These are phyloP conservation scores for Hyphopichia fennica DNA, from an alignment of 1,139 yeast species.

Conservation along the genomic window DNA sequence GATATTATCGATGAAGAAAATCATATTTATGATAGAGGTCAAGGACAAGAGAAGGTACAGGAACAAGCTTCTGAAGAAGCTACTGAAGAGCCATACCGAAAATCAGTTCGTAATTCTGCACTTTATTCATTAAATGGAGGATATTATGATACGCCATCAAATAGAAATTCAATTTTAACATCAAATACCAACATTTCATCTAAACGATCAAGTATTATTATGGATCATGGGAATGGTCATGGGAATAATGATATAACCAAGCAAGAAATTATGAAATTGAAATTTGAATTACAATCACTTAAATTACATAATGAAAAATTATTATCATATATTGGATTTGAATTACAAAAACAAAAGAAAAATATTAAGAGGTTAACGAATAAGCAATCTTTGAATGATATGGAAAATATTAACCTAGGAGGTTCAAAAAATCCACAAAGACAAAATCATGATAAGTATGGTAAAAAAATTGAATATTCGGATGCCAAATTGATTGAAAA, in stretches of 20 bases:
- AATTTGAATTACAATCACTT: slow-evolving; percentile 55
- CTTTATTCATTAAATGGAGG: slow-evolving; percentile 24
- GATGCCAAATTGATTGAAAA: slow-evolving; percentile 54
- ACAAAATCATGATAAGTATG: slow-evolving; percentile 1
- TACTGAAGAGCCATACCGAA: slow-evolving; percentile 2
- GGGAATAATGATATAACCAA: slow-evolving; percentile 34
- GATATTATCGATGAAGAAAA: slow-evolving; percentile 12
- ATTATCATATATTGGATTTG: slow-evolving; percentile 57
- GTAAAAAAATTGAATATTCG: slow-evolving; percentile 44
- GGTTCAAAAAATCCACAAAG: slow-evolving; percentile 5
- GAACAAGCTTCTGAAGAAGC: background rate
- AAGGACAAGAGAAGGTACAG: background rate
- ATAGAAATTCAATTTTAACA: slow-evolving; percentile 20
- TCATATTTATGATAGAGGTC: background rate
- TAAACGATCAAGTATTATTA: slow-evolving; percentile 38
- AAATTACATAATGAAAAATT: slow-evolving; percentile 57
- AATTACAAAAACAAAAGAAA: slow-evolving; percentile 51
- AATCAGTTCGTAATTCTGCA: slow-evolving; percentile 22
- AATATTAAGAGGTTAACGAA: slow-evolving; percentile 43
- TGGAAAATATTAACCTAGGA: slow-evolving; percentile 10
- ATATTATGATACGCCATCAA: slow-evolving; percentile 14
- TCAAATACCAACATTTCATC: slow-evolving; percentile 22
- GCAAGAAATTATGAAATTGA: slow-evolving; percentile 53
- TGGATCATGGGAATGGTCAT: slow-evolving; percentile 20
- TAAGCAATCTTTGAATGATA: slow-evolving; percentile 28